Evolutionary conservation across 2,329 filamentous ascomycete species (phyloP).

Genomic region (Eurotiales sp.): DNA sequence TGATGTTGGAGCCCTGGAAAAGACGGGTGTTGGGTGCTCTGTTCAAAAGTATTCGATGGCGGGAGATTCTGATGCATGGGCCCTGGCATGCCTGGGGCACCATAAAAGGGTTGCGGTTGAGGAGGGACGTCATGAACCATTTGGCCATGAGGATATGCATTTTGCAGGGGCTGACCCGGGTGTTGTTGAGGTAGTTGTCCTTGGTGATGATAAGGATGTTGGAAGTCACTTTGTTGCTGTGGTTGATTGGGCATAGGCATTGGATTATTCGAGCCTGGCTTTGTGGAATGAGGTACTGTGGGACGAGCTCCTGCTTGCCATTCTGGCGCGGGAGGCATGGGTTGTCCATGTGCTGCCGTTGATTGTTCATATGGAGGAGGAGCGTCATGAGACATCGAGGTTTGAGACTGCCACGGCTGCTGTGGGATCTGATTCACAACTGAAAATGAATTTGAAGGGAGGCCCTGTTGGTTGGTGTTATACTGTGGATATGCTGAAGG

Average conservation of each 20-base stretch:
- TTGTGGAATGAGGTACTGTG: constrained; percentile 13
- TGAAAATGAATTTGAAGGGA: constrained; percentile 5
- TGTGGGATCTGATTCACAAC: not conserved
- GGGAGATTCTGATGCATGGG: not conserved
- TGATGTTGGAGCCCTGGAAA: not conserved
- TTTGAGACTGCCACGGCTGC: constrained; percentile 6
- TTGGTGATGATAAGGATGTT: constrained; percentile 6
- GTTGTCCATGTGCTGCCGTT: constrained; percentile 1
- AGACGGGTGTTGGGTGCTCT: not conserved
- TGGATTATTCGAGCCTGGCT: constrained; percentile 7
- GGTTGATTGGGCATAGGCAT: not conserved
- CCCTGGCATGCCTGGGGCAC: not conserved
- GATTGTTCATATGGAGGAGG: constrained; percentile 6
- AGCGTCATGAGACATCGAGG: not conserved
- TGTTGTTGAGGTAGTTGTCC: constrained; percentile 8
- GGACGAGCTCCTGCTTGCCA: constrained; percentile 14
- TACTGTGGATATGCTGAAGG: constrained; percentile 8
- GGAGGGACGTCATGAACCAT: not conserved
- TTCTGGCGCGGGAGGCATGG: constrained; percentile 3
- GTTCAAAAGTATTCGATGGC: constrained; percentile 2
- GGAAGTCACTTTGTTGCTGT: not conserved
- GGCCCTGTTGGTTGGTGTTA: constrained; percentile 10
- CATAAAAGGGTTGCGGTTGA: constrained; percentile 3
- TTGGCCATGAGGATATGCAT: constrained; percentile 4
- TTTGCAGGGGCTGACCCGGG: not conserved